These are phyloP conservation scores for Stephania cephalantha DNA, from an alignment of 164 flowering plant species.

Conservation along the genomic window DNA sequence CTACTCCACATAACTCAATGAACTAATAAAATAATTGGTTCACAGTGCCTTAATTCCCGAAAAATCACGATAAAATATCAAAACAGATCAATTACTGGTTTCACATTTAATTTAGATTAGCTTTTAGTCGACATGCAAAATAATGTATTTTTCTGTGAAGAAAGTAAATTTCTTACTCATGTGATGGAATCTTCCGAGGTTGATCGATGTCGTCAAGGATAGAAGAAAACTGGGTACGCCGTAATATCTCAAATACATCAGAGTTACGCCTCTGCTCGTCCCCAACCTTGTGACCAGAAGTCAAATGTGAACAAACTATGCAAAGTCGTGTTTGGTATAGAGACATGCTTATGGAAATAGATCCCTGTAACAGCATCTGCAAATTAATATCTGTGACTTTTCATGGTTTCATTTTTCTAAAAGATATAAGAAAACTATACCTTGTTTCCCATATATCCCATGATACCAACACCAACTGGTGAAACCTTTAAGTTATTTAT, in stretches of 20 bases:
- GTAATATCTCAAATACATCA: slow-evolving; percentile 73
- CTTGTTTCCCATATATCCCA: slow-evolving; percentile 99
- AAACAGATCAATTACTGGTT: background rate
- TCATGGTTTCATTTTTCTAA: background rate
- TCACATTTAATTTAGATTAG: background rate
- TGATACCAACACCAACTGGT: slow-evolving; percentile 90
- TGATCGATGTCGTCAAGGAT: slow-evolving; percentile 44
- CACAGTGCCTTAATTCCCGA: background rate
- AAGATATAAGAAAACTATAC: slow-evolving; percentile 25
- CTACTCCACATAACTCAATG: background rate
- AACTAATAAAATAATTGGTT: background rate
- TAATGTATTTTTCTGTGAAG: background rate
- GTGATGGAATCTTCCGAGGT: slow-evolving; percentile 78
- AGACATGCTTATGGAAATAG: slow-evolving; percentile 93
- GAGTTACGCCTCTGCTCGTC: slow-evolving; percentile 79
- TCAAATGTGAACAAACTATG: slow-evolving; percentile 93
- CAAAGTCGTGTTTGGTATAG: slow-evolving; percentile 76
- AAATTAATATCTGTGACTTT: background rate
- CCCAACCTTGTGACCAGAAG: slow-evolving; percentile 86
- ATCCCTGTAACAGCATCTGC: slow-evolving; percentile 49
- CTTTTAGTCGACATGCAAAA: background rate
- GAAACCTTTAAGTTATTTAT: slow-evolving; percentile 78
- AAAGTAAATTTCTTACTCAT: slow-evolving; percentile 57
- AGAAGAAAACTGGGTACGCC: slow-evolving; percentile 75
- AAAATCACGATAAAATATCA: background rate